Percentiles rank a stretch among this genome's conserved stretches.
phyloP scores from a whole-genome alignment of 2,329 filamentous ascomycete genomes.

The Arthrobotrys pseudoclavata region DNA sequence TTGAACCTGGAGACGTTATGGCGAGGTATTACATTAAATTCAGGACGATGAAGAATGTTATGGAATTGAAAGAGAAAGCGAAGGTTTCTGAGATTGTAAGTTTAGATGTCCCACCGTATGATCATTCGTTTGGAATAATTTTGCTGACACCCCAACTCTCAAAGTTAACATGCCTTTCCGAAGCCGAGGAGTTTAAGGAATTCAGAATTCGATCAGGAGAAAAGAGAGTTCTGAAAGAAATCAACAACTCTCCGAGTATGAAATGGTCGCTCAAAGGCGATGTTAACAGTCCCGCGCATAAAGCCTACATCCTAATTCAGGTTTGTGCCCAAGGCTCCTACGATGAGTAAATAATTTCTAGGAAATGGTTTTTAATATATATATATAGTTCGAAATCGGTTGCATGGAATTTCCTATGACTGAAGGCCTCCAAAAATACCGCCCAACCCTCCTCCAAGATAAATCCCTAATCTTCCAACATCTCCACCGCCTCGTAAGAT shows the following conservation, averaged over 20 bases:
- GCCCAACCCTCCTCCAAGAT: conserved; percentile 73
- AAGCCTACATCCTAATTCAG: conserved; percentile 83
- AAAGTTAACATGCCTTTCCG: conserved; percentile 76
- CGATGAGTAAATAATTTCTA: background rate
- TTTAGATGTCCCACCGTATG: background rate
- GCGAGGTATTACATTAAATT: conserved; percentile 84
- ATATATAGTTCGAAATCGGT: conserved; percentile 73
- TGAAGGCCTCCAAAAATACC: conserved; percentile 72
- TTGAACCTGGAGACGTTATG: conserved; percentile 83
- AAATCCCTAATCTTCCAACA: conserved; percentile 76
- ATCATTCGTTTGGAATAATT: background rate
- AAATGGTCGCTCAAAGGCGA: conserved; percentile 79
- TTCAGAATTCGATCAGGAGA: conserved; percentile 79
- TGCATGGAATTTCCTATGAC: conserved; percentile 74
- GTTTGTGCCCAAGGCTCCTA: conserved; percentile 44
- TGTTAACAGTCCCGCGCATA: conserved; percentile 77
- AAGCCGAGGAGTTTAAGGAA: conserved; percentile 80
- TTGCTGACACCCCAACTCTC: conserved; percentile 47
- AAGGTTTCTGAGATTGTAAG: conserved; percentile 77
- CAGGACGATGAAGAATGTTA: conserved; percentile 80
- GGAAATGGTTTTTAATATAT: background rate
- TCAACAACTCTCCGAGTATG: conserved; percentile 78
- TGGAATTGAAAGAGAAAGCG: conserved; percentile 74
- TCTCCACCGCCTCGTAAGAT: conserved; percentile 78
- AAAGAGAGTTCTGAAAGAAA: conserved; percentile 76